Conservation (phyloP, 2,329 filamentous ascomycete genomes). For the Penicillium occitanis region DNA sequence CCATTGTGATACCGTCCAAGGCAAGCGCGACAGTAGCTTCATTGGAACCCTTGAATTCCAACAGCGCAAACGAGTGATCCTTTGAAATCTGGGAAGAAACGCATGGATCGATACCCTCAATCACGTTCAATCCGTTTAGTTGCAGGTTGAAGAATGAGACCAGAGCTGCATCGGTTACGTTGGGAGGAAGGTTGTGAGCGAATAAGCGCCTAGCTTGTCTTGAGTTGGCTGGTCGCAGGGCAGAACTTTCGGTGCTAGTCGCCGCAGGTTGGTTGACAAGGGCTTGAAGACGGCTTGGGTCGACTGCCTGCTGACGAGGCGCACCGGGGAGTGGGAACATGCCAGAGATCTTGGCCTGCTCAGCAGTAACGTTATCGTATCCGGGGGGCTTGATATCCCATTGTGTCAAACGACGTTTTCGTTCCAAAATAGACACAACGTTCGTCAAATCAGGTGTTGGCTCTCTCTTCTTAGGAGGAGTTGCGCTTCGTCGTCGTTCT, state of each 20-base stretch:
- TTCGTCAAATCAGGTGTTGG: slow-evolving; percentile 93
- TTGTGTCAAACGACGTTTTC: slow-evolving; percentile 90
- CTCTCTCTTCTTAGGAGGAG: slow-evolving; percentile 87
- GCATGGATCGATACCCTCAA: slow-evolving; percentile 81
- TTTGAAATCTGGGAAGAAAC: slow-evolving; percentile 77
- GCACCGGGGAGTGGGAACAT: slow-evolving; percentile 98
- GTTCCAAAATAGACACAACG: slow-evolving; percentile 74
- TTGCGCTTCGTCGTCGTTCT: slow-evolving; percentile 68
- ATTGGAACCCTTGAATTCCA: slow-evolving; percentile 84
- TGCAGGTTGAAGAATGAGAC: slow-evolving; percentile 92
- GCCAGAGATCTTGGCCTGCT: slow-evolving; percentile 96
- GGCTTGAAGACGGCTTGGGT: slow-evolving; percentile 87
- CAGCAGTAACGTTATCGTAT: slow-evolving; percentile 96
- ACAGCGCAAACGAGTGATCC: slow-evolving; percentile 75
- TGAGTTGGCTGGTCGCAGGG: slow-evolving; percentile 87
- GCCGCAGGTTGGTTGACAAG: slow-evolving; percentile 84
- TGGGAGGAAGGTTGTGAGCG: slow-evolving; percentile 74
- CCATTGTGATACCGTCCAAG: slow-evolving; percentile 86
- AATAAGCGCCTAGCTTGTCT: slow-evolving; percentile 92
- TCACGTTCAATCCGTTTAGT: slow-evolving; percentile 92
- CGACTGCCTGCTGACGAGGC: slow-evolving; percentile 91
- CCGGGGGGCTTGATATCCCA: slow-evolving; percentile 99
- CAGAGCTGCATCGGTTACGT: slow-evolving; percentile 72
- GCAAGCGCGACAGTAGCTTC: slow-evolving; percentile 92
- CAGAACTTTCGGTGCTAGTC: slow-evolving; percentile 67